Evolutionary conservation across 1,139 yeast genomes (phyloP).

Genomic region (Starmera stellimalicola): DNA sequence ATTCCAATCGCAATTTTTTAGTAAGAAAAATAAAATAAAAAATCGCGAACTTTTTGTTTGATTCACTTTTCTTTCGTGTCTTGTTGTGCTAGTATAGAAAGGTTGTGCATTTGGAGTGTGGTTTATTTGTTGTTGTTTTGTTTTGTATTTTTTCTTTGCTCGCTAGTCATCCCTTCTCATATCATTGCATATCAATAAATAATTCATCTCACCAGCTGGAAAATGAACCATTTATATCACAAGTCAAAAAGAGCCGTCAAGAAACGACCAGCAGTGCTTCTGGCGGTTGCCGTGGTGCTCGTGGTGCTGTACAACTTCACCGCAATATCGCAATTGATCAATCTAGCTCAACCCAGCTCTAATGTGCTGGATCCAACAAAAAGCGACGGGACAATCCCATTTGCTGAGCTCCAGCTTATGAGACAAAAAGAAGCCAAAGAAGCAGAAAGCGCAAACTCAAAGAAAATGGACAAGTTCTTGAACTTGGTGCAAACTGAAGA

Average conservation of each 20-base stretch:
- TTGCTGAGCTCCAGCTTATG: constrained; percentile 7
- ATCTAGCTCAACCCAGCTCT: background rate
- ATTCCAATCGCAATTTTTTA: too few species aligned
- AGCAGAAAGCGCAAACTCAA: background rate
- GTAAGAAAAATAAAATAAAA: too few species aligned
- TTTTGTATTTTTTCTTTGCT: too few species aligned
- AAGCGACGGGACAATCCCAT: constrained; percentile 15
- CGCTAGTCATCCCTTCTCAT: too few species aligned
- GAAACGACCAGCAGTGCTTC: constrained; percentile 1
- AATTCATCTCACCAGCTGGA: too few species aligned
- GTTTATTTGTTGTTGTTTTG: too few species aligned
- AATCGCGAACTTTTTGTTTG: too few species aligned
- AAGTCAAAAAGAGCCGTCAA: constrained; percentile 1
- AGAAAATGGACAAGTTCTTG: constrained; percentile 2
- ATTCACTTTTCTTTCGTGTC: too few species aligned
- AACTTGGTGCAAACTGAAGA: background rate
- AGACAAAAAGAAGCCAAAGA: background rate
- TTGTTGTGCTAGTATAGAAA: too few species aligned
- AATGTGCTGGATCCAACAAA: background rate
- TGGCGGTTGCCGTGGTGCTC: background rate
- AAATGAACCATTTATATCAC: constrained; percentile 1
- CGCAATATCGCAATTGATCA: background rate
- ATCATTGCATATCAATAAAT: too few species aligned
- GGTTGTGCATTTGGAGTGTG: too few species aligned
- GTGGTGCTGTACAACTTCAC: background rate